phyloP scores from a whole-genome alignment of 805 yeast species.

The Nematodospora valgi region DNA sequence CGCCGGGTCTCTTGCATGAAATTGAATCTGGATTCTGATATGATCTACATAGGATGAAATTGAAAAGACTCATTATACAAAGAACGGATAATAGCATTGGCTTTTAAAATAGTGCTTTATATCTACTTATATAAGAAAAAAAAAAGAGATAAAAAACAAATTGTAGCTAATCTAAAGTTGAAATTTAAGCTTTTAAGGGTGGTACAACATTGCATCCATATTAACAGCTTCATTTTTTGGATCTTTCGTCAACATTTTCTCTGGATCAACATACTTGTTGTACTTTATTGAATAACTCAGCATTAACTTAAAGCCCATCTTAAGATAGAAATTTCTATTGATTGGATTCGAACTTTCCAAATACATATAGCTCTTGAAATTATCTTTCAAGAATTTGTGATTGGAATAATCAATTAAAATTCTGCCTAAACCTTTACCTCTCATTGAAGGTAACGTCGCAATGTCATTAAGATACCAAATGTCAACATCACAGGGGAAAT shows the following conservation, averaged over 20 bases:
- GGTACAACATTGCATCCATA: constrained; percentile 12
- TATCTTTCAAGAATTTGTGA: constrained; percentile 39
- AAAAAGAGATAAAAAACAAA: not conserved
- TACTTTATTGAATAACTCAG: constrained; percentile 21
- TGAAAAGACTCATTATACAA: too few species aligned
- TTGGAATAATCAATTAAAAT: constrained; percentile 48
- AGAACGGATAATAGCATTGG: too few species aligned
- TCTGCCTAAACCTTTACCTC: constrained; percentile 59
- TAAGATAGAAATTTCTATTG: constrained; percentile 51
- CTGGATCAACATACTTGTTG: constrained; percentile 7
- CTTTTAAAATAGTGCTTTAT: too few species aligned
- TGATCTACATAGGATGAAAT: too few species aligned
- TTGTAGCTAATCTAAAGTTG: not conserved
- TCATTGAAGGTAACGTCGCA: constrained; percentile 54
- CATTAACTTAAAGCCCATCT: constrained; percentile 45
- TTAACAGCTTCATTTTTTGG: constrained; percentile 9
- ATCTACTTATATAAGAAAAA: too few species aligned
- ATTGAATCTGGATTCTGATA: too few species aligned
- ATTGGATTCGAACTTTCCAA: constrained; percentile 56
- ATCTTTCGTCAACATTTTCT: constrained; percentile 6
- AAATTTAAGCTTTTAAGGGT: constrained; percentile 1
- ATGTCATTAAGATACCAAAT: constrained; percentile 57
- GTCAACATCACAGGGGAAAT: constrained; percentile 24
- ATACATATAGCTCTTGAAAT: constrained; percentile 32
- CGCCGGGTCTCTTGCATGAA: too few species aligned